These are phyloP conservation scores for Sutorius eximius DNA, from an alignment of 1,284 basidiomycete genomes.

Conservation along the genomic window DNA sequence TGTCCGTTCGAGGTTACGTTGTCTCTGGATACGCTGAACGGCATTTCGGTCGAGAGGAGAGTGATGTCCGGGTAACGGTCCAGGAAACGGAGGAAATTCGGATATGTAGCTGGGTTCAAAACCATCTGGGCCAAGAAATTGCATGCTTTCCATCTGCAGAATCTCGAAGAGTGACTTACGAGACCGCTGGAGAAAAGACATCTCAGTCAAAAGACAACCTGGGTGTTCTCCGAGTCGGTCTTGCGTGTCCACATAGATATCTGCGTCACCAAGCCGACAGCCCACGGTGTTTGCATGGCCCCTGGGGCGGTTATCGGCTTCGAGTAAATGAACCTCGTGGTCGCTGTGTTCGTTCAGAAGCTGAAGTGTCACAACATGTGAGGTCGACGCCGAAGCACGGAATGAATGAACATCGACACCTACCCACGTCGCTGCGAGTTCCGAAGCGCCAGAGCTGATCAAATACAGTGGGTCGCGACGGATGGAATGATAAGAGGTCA, in stretches of 20 bases:
- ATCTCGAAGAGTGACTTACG: background rate
- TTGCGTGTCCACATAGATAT: slow-evolving; percentile 69
- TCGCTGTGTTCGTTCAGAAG: slow-evolving; percentile 76
- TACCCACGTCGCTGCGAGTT: slow-evolving; percentile 75
- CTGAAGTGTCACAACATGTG: slow-evolving; percentile 26
- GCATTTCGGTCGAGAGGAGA: slow-evolving; percentile 70
- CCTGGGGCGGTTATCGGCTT: slow-evolving; percentile 66
- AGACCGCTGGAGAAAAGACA: slow-evolving; percentile 44
- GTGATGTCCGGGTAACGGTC: slow-evolving; percentile 42
- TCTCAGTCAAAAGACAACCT: background rate
- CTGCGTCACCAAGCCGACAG: slow-evolving; percentile 47
- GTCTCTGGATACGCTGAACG: slow-evolving; percentile 75
- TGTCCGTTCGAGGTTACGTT: slow-evolving; percentile 70
- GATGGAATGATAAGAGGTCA: background rate
- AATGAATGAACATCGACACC: slow-evolving; percentile 22
- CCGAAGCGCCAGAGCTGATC: slow-evolving; percentile 78
- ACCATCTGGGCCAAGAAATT: slow-evolving; percentile 52
- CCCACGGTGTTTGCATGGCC: slow-evolving; percentile 80
- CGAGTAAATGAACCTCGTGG: slow-evolving; percentile 76
- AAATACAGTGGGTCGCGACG: slow-evolving; percentile 35
- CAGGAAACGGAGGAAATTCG: slow-evolving; percentile 79
- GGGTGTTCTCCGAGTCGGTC: slow-evolving; percentile 27
- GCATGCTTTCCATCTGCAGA: background rate
- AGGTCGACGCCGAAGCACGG: background rate
- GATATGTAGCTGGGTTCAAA: slow-evolving; percentile 77